Evolutionary conservation across 2,329 filamentous ascomycete species (phyloP).

Genomic region (Periconia sp.): DNA sequence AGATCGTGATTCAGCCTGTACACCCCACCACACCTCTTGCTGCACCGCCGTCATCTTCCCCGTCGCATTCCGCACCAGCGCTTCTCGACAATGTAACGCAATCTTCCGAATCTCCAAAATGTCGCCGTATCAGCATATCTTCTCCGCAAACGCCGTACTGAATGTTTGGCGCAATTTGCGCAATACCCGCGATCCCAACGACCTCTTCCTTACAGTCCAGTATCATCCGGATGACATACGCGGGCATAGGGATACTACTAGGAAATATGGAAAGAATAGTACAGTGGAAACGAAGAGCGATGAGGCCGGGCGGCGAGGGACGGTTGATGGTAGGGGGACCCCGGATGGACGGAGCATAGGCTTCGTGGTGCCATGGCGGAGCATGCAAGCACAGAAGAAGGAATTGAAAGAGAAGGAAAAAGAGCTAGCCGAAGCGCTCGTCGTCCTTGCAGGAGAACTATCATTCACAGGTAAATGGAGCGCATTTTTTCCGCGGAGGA

Average conservation of each 20-base stretch:
- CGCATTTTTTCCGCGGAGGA: background rate
- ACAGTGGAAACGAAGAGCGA: constrained; percentile 20
- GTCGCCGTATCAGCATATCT: constrained; percentile 37
- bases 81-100: constrained; percentile 18
- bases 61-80: background rate
- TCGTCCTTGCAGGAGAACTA: constrained; percentile 36
- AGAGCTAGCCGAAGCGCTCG: constrained; percentile 36
- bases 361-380: constrained; percentile 40
- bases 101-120: constrained; percentile 8
- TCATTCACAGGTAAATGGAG: constrained; percentile 30
- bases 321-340: constrained; percentile 13
- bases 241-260: constrained; percentile 12
- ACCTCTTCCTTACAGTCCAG: constrained; percentile 36
- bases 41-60: background rate
- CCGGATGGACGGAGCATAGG: constrained; percentile 31
- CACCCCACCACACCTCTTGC: constrained; percentile 6
- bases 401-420: constrained; percentile 37
- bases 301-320: constrained; percentile 16
- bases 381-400: constrained; percentile 36
- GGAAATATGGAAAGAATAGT: constrained; percentile 17
- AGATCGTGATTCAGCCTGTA: constrained; percentile 8
- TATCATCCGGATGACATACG: constrained; percentile 32
- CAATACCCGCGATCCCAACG: constrained; percentile 31
- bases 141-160: constrained; percentile 35
- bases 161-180: constrained; percentile 39